Evolutionary conservation across 768 basidiomycete genomes (phyloP).

Genomic region (Mycena rosella): DNA sequence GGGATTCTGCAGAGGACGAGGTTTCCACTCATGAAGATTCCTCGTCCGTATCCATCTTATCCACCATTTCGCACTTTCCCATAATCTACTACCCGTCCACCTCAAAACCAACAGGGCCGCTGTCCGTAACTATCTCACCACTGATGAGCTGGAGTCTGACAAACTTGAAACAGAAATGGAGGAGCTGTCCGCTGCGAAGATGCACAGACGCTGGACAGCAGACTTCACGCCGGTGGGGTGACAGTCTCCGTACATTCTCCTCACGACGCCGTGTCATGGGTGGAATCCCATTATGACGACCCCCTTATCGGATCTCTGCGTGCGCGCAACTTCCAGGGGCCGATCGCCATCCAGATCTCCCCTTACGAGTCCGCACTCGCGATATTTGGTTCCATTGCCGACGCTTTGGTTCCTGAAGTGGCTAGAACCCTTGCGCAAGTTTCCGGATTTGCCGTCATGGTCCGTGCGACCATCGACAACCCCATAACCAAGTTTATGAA

Average conservation of each 20-base stretch:
- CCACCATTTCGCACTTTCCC: neutral
- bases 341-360: constrained; percentile 7
- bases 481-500: neutral
- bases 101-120: neutral
- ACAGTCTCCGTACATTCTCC: neutral
- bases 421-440: neutral
- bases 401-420: neutral
- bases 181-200: neutral
- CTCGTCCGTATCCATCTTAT: no score
- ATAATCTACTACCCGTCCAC: neutral
- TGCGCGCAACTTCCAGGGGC: neutral
- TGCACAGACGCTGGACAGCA: neutral
- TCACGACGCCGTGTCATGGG: neutral
- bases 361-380: constrained; percentile 5
- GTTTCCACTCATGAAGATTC: no score
- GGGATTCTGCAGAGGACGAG: no score
- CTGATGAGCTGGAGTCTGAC: no score
- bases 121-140: neutral
- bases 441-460: constrained; percentile 11
- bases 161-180: no score
- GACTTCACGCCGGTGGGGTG: neutral
- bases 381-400: constrained; percentile 9
- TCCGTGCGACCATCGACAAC: constrained; percentile 3
- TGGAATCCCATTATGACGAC: constrained; percentile 22
- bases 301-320: no score